Percentiles rank a stretch among this genome's conserved stretches.
Evolutionary conservation across 192 early-diverging fungal genomes (phyloP).

Genomic region (Coemansia umbellata): DNA sequence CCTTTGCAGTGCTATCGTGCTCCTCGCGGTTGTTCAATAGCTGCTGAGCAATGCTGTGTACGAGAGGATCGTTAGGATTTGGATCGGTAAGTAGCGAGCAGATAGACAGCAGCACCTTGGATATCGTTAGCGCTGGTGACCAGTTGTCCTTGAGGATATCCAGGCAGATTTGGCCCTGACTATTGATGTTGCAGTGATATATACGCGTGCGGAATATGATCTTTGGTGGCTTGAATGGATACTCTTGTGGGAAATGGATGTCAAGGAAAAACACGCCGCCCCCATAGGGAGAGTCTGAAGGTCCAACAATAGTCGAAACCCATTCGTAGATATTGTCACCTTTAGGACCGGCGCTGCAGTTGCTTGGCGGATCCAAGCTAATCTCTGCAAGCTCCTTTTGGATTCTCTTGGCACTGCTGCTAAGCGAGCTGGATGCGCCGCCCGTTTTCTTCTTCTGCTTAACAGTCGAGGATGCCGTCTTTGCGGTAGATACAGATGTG

Average conservation of each 20-base stretch:
- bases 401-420: conserved; percentile 71
- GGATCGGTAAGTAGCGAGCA: conserved; percentile 91
- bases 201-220: conserved; percentile 88
- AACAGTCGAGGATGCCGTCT: conserved; percentile 5
- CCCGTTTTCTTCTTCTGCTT: conserved; percentile 33
- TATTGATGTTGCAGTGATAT: conserved; percentile 97
- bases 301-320: conserved; percentile 92
- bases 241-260: conserved; percentile 84
- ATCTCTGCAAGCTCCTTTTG: conserved; percentile 98
- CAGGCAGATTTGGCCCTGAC: conserved; percentile 85
- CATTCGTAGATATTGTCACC: conserved; percentile 96
- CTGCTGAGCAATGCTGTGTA: conserved; percentile 85
- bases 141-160: conserved; percentile 98
- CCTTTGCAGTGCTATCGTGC: conserved; percentile 83
- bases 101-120: conserved; percentile 93
- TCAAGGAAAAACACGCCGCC: conserved; percentile 93
- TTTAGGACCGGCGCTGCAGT: conserved; percentile 93
- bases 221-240: conserved; percentile 97
- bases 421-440: conserved; percentile 43
- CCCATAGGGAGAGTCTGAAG: conserved; percentile 82
- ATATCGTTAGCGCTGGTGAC: conserved; percentile 92
- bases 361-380: conserved; percentile 88
- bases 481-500: neutral
- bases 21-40: conserved; percentile 79
- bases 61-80: conserved; percentile 92